phyloP scores from a whole-genome alignment of 805 yeast species.

The Zygosaccharomyces lentus region DNA sequence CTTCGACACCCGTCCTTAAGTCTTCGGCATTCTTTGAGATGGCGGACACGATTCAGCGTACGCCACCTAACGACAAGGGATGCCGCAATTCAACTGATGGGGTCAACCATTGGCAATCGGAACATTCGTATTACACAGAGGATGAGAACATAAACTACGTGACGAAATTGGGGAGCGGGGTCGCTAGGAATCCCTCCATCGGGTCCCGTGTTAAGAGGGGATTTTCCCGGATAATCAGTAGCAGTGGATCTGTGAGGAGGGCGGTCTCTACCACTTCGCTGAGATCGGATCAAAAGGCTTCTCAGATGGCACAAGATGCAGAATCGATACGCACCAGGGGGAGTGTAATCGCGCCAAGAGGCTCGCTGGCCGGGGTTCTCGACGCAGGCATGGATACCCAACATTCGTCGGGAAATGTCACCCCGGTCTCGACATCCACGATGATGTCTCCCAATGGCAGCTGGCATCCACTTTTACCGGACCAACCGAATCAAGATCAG shows the following conservation, averaged over 20 bases:
- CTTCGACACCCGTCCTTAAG: conserved; percentile 12
- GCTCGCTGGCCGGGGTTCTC: conserved; percentile 8
- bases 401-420: conserved; percentile 7
- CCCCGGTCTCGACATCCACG: conserved; percentile 16
- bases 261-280: conserved; percentile 14
- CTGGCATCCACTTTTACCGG: not conserved
- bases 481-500: not conserved
- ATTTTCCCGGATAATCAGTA: conserved; percentile 28
- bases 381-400: conserved; percentile 1
- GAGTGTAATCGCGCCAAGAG: not conserved
- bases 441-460: conserved; percentile 8
- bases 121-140: not conserved
- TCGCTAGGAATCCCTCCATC: conserved; percentile 23
- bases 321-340: not conserved
- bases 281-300: conserved; percentile 1
- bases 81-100: conserved; percentile 4
- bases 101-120: conserved; percentile 1
- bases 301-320: not conserved
- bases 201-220: conserved; percentile 29
- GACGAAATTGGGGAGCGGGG: conserved; percentile 11
- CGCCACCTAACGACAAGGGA: conserved; percentile 7
- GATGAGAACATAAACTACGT: conserved; percentile 15
- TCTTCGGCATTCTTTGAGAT: conserved; percentile 10
- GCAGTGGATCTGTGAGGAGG: conserved; percentile 16
- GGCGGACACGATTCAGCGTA: conserved; percentile 6